Base-by-base conservation (phyloP, 2,329 filamentous ascomycete species). In the Penicillium sp. region DNA sequence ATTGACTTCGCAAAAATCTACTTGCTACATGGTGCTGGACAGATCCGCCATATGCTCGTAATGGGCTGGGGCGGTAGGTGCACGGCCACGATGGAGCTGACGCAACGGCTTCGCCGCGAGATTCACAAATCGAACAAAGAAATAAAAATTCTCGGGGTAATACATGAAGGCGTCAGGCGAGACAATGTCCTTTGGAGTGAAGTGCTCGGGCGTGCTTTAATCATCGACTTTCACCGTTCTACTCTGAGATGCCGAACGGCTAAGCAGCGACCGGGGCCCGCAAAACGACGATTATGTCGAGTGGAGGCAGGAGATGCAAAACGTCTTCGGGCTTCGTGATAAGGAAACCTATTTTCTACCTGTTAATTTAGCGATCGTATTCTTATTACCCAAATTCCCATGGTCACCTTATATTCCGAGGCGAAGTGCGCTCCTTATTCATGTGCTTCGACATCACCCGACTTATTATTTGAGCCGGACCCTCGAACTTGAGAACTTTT, bases 401-500 rank as follows among this genome's bases (percentile, higher is more conserved):
- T 23, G 29, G 46, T 41, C 19, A 27, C 18, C 44, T 38, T 47
- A 27, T 38, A 38, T 47, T 38, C 10, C 32, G 32, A 47, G 44
- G 18, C 36, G 36, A 38, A 41, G 36, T 34, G 36, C 36, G 35
- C 34, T 47, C 34, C n/a, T 47, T 50, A 50, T 42, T 19, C 47
- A 41, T 41, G 23, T 40, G 47, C 36, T 23, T 49, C 10, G 7
- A 49, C 46, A 29, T n/a, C 46, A 18, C 46, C 46, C 43, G 36
- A 48, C 35, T 34, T 19, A 47, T 48, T 48, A 41, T 41, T 14
- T 41, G 36, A 40, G 45, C 13, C 35, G 34, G 35, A 32, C 16
- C 38, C 19, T 40, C 35, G 35, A 36, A 36, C 35, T 36, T 36
- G n/a, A 36, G n/a, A 36, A 16, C 35, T 36, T 36, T 36, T 36